These are phyloP conservation scores for Lignosus rhinocerotis DNA, from an alignment of 1,284 basidiomycete species.

Conservation along the genomic window DNA sequence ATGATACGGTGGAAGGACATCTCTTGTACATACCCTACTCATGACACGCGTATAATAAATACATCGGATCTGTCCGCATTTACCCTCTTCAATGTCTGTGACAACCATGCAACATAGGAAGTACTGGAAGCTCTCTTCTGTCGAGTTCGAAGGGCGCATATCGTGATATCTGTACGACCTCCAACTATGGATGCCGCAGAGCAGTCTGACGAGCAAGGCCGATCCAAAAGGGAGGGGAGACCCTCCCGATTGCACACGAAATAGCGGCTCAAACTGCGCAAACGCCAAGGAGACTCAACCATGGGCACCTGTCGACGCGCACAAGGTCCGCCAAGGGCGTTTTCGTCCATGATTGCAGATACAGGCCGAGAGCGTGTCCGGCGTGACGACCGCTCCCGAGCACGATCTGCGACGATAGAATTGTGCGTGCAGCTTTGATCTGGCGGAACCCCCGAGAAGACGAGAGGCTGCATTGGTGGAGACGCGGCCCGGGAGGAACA, in stretches of 20 bases:
- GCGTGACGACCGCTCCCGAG: conserved; percentile 3
- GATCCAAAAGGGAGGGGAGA: too few species aligned
- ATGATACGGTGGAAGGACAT: conserved; percentile 14
- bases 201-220: too few species aligned
- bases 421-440: background rate
- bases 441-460: conserved; percentile 3
- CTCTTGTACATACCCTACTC: conserved; percentile 19
- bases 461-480: background rate
- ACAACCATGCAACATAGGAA: background rate
- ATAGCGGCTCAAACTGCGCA: conserved; percentile 18
- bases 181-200: too few species aligned
- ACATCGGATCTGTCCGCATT: background rate
- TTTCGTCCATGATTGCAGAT: background rate
- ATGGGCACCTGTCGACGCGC: background rate
- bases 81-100: background rate
- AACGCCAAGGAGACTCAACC: background rate
- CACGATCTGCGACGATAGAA: conserved; percentile 2
- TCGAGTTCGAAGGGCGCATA: too few species aligned
- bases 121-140: conserved; percentile 7
- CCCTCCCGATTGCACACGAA: background rate
- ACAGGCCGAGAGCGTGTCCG: background rate
- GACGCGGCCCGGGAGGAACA: background rate
- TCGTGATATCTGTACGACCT: too few species aligned
- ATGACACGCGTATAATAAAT: conserved; percentile 19
- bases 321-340: conserved; percentile 4